Evolutionary conservation across 306 rosid species (phyloP).

Genomic region (barrel medic (Medicago truncatula)): MtrunA17r5.0-ANR NC_053049.1:31072501-31073000

Average conservation of each 20-base stretch:
- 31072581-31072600: conserved; percentile 87
- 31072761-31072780: conserved; percentile 5
- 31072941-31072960: conserved; percentile 17
- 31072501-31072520: conserved; percentile 24
- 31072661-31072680: conserved; percentile 76
- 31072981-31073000: not conserved
- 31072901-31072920: not conserved
- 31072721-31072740: conserved; percentile 13
- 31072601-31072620: conserved; percentile 81
- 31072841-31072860: not conserved
- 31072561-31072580: conserved; percentile 53
- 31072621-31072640: conserved; percentile 88
- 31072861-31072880: not conserved
- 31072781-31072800: not conserved
- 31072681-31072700: conserved; percentile 53
- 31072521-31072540: conserved; percentile 13
- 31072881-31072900: not conserved
- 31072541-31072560: conserved; percentile 34
- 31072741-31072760: conserved; percentile 21
- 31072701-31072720: conserved; percentile 30
- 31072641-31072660: conserved; percentile 87
- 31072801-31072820: not conserved
- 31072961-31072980: conserved; percentile 1
- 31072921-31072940: not conserved
- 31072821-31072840: not conserved